Evolutionary conservation across 2,329 filamentous ascomycete genomes (phyloP).

Genomic region (Furcasterigmium sp.): DNA sequence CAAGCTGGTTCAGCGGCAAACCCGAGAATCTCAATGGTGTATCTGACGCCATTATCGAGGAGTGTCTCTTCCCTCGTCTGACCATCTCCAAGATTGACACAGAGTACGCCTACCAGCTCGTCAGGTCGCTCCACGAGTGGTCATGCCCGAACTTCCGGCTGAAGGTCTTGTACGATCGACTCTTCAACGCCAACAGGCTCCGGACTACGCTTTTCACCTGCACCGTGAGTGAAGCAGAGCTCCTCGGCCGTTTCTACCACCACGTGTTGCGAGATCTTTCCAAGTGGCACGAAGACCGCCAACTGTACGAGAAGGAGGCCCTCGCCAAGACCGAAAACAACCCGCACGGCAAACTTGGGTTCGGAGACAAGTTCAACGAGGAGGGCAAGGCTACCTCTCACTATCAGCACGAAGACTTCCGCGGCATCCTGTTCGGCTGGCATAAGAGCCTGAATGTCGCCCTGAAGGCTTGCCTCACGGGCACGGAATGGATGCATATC

Average conservation of each 20-base stretch:
- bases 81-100: constrained; percentile 81
- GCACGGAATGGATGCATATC: constrained; percentile 94
- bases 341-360: constrained; percentile 31
- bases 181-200: constrained; percentile 80
- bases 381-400: constrained; percentile 67
- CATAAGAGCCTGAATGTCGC: constrained; percentile 77
- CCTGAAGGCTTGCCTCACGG: constrained; percentile 74
- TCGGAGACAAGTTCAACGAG: constrained; percentile 62
- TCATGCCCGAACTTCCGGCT: constrained; percentile 84
- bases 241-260: constrained; percentile 86
- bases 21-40: constrained; percentile 60
- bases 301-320: constrained; percentile 75
- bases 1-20: constrained; percentile 67
- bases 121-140: constrained; percentile 81
- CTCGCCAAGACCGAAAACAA: constrained; percentile 46
- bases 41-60: constrained; percentile 75
- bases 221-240: constrained; percentile 85
- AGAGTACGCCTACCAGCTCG: constrained; percentile 80
- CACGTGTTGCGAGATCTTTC: constrained; percentile 75
- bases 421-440: constrained; percentile 82
- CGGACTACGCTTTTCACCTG: constrained; percentile 81
- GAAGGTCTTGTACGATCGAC: constrained; percentile 73
- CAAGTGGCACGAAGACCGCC: constrained; percentile 62
- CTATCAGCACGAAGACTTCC: constrained; percentile 81
- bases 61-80: constrained; percentile 86